Conservation (phyloP, 805 yeast species). For the Ogataea trehalophila region DNA sequence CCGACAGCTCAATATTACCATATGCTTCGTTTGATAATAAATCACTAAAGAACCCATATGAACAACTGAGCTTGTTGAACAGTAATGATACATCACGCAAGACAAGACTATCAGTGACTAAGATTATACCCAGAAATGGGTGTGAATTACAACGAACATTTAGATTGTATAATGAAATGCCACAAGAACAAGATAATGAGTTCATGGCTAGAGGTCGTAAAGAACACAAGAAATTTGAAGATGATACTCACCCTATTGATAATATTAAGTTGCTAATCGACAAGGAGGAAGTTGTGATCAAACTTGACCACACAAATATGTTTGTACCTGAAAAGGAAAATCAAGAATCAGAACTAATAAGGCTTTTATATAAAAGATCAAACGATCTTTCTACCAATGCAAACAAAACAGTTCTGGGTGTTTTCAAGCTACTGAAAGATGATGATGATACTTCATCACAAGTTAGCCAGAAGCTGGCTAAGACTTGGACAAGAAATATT, state of each 20-base stretch:
- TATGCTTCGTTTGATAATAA: slow-evolving; percentile 11
- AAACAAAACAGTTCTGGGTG: neutral
- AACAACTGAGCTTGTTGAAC: slow-evolving; percentile 9
- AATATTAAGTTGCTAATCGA: slow-evolving; percentile 6
- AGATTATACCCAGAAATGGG: slow-evolving; percentile 54
- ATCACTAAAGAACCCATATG: slow-evolving; percentile 14
- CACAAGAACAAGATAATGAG: slow-evolving; percentile 25
- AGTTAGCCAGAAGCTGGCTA: slow-evolving; percentile 14
- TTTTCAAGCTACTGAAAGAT: neutral
- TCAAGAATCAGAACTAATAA: no score
- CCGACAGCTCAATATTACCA: slow-evolving; percentile 10
- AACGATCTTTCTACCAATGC: neutral
- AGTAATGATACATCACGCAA: slow-evolving; percentile 6
- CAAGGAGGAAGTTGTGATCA: slow-evolving; percentile 1
- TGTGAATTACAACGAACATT: slow-evolving; percentile 62
- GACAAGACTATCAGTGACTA: slow-evolving; percentile 53
- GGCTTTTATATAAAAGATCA: no score
- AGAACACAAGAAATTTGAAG: slow-evolving; percentile 46
- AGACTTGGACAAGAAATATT: slow-evolving; percentile 39
- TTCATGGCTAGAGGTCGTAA: slow-evolving; percentile 44
- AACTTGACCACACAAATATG: slow-evolving; percentile 4
- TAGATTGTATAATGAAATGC: slow-evolving; percentile 38
- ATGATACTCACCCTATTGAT: slow-evolving; percentile 36
- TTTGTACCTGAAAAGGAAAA: neutral
- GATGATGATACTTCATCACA: neutral